Evolutionary conservation across 345 rosid species (phyloP).

Genomic region (Trapa bicornis): DNA sequence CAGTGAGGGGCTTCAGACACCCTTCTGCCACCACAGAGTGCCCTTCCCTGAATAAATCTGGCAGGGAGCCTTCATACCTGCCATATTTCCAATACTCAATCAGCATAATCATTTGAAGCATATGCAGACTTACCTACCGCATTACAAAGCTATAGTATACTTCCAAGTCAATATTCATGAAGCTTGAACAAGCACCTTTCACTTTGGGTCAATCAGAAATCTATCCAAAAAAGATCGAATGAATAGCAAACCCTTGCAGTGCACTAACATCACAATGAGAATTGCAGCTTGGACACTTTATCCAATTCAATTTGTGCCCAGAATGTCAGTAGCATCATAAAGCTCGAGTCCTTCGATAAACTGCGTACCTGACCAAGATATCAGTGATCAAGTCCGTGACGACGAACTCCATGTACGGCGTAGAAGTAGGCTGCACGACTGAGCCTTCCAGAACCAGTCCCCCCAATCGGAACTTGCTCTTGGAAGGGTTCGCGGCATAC

Average conservation of each 20-base stretch:
- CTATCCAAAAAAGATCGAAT: neutral
- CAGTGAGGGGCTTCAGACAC: slow-evolving; percentile 57
- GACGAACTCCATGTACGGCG: slow-evolving; percentile 76
- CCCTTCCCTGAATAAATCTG: slow-evolving; percentile 87
- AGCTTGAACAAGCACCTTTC: neutral
- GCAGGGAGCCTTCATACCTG: slow-evolving; percentile 64
- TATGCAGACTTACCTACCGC: neutral
- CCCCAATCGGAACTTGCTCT: slow-evolving; percentile 64
- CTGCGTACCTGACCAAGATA: slow-evolving; percentile 54
- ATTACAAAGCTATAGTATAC: neutral
- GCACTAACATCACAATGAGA: too few relatives aligned
- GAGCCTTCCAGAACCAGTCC: slow-evolving; percentile 95
- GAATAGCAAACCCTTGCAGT: too few relatives aligned
- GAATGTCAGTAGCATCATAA: too few relatives aligned
- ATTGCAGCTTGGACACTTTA: too few relatives aligned
- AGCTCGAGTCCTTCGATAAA: neutral
- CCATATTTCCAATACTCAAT: neutral
- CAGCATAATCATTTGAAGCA: neutral
- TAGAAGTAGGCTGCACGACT: slow-evolving; percentile 56
- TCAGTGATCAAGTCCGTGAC: slow-evolving; percentile 79
- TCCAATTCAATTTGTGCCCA: too few relatives aligned
- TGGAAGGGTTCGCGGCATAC: slow-evolving; percentile 48
- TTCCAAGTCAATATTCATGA: neutral
- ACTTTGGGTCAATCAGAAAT: neutral
- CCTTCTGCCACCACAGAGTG: slow-evolving; percentile 95